phyloP scores from a whole-genome alignment of 192 early-diverging fungal genomes.

The Rhizoclosmatium sp. region DNA sequence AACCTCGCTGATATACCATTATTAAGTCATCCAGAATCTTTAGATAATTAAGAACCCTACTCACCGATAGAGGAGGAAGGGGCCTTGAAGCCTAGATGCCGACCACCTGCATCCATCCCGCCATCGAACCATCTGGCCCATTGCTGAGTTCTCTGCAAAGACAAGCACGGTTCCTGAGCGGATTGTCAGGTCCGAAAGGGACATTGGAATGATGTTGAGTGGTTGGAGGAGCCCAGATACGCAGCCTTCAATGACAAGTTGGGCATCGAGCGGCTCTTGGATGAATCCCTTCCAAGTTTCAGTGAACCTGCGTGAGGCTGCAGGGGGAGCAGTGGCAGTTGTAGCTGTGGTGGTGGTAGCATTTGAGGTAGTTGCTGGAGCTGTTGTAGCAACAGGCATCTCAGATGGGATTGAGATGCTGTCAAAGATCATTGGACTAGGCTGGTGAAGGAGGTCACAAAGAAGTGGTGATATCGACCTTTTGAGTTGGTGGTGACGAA shows the following conservation, averaged over 20 bases:
- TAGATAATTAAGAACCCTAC: not conserved
- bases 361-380: not conserved
- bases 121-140: slow-evolving; percentile 27
- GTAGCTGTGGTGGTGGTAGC: not conserved
- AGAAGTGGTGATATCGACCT: no score
- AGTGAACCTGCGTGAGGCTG: not conserved
- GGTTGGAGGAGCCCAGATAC: not conserved
- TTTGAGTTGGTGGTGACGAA: no score
- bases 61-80: slow-evolving; percentile 4
- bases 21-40: not conserved
- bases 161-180: slow-evolving; percentile 14
- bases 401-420: not conserved
- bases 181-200: not conserved
- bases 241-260: slow-evolving; percentile 14
- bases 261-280: slow-evolving; percentile 11
- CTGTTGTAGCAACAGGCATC: not conserved
- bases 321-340: not conserved
- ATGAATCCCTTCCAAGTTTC: slow-evolving; percentile 19
- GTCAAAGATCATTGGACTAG: not conserved
- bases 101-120: slow-evolving; percentile 1
- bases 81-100: not conserved
- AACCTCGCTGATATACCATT: not conserved
- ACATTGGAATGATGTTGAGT: slow-evolving; percentile 16
- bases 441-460: not conserved
- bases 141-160: slow-evolving; percentile 9